Percentiles rank a stretch among this genome's conserved stretches.
Conservation (phyloP, 331 rosid species). For the Malus hybrid region DNA sequence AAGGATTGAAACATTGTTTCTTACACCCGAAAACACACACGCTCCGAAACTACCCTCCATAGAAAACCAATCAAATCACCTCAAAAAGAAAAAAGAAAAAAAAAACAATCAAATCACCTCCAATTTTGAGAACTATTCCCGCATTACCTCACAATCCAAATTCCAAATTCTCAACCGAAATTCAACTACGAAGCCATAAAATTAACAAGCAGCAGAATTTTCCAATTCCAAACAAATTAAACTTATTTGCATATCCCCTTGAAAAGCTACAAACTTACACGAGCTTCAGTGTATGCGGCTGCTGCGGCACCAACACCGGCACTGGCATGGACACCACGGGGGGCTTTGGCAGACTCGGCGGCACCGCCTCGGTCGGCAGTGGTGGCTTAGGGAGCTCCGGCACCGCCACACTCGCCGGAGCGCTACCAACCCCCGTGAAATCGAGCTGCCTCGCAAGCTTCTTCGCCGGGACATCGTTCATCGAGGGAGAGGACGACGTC, state of each 20-base stretch:
- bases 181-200: not conserved
- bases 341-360: constrained; percentile 21
- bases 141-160: not conserved
- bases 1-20: constrained; percentile 11
- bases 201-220: not conserved
- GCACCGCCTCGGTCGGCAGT: constrained; percentile 1
- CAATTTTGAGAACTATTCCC: not conserved
- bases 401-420: constrained; percentile 22
- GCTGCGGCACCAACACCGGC: constrained; percentile 11
- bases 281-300: constrained; percentile 41
- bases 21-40: not conserved
- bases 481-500: constrained; percentile 14
- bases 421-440: constrained; percentile 38
- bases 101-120: not conserved
- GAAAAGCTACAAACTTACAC: constrained; percentile 47
- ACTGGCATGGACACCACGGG: constrained; percentile 21
- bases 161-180: constrained; percentile 1
- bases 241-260: not conserved
- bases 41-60: not conserved
- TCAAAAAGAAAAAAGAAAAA: too few relatives aligned
- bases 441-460: constrained; percentile 55
- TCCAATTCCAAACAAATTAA: not conserved
- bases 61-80: not conserved
- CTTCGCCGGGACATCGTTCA: constrained; percentile 59
- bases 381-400: constrained; percentile 40